These are phyloP conservation scores for Colletotrichum neosansevieriae DNA, from an alignment of 2,329 filamentous ascomycete species.

Conservation along the genomic window DNA sequence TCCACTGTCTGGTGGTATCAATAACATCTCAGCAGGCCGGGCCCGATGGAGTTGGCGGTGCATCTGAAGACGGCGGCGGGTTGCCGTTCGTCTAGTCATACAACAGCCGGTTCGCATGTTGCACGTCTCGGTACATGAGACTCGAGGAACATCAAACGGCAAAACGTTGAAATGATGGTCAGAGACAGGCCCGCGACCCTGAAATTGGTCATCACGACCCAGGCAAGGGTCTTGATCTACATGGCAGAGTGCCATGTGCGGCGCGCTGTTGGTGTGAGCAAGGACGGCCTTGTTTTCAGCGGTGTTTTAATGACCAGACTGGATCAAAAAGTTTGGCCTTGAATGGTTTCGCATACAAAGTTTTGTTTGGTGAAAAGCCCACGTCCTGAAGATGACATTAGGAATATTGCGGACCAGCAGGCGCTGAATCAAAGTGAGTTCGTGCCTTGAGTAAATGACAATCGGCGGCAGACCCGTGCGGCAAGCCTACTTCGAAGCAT, in stretches of 20 bases:
- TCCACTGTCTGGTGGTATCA: neutral
- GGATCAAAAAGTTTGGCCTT: neutral
- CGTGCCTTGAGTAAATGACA: slow-evolving; percentile 1
- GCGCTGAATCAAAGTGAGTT: neutral
- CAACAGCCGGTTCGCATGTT: neutral
- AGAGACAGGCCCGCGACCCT: slow-evolving; percentile 5
- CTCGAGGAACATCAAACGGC: slow-evolving; percentile 9
- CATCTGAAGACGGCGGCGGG: neutral
- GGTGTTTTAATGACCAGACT: neutral
- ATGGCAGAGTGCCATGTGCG: neutral
- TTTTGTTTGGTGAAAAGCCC: slow-evolving; percentile 5
- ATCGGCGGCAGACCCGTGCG: slow-evolving; percentile 14
- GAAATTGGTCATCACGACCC: neutral
- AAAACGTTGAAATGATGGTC: neutral
- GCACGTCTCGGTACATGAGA: slow-evolving; percentile 31
- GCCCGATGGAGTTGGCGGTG: neutral
- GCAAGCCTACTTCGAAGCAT: slow-evolving; percentile 19
- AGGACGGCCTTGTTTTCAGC: slow-evolving; percentile 8
- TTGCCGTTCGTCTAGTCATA: neutral
- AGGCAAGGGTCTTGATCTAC: neutral
- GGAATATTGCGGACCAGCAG: neutral
- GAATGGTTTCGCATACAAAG: slow-evolving; percentile 1
- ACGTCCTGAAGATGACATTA: neutral
- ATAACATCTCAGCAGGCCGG: neutral
- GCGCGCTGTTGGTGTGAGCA: neutral